Conservation (phyloP, 768 basidiomycete genomes). For the Rubroboletus satanas region DNA sequence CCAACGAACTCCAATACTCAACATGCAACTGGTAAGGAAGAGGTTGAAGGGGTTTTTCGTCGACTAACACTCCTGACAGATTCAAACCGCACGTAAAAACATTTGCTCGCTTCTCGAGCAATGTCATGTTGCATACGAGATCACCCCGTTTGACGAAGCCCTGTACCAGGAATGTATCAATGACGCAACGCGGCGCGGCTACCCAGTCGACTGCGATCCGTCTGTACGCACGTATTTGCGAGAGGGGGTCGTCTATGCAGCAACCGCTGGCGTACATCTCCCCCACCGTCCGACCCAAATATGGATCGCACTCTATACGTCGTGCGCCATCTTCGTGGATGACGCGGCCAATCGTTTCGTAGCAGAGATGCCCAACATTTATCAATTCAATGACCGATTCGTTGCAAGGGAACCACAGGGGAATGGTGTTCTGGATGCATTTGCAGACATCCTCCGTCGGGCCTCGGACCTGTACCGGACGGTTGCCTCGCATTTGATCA, state of each 20-base stretch:
- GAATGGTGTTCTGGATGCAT: slow-evolving; percentile 30
- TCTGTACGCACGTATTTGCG: slow-evolving; percentile 31
- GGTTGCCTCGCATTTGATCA: slow-evolving; percentile 34
- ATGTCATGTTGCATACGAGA: slow-evolving; percentile 13
- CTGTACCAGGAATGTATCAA: slow-evolving; percentile 22
- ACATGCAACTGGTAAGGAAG: slow-evolving; percentile 15
- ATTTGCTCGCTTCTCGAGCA: slow-evolving; percentile 14
- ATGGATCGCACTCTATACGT: slow-evolving; percentile 40
- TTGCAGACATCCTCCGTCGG: slow-evolving; percentile 33
- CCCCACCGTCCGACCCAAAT: slow-evolving; percentile 10
- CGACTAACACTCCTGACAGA: slow-evolving; percentile 4
- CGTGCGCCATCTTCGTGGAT: slow-evolving; percentile 37
- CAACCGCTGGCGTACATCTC: slow-evolving; percentile 31
- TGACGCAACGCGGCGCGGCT: slow-evolving; percentile 24
- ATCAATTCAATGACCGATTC: slow-evolving; percentile 36
- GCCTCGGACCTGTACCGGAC: slow-evolving; percentile 27
- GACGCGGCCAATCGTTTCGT: slow-evolving; percentile 29
- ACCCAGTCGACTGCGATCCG: slow-evolving; percentile 19
- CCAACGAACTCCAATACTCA: background rate
- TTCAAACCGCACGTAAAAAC: slow-evolving; percentile 9
- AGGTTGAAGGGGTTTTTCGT: background rate
- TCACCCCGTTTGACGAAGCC: slow-evolving; percentile 10
- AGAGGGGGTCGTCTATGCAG: slow-evolving; percentile 28
- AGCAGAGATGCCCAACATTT: slow-evolving; percentile 20
- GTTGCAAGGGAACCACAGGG: slow-evolving; percentile 26